Evolutionary conservation across 257 asterid genomes (phyloP).

Genomic region (Orobanche coerulescens): DNA sequence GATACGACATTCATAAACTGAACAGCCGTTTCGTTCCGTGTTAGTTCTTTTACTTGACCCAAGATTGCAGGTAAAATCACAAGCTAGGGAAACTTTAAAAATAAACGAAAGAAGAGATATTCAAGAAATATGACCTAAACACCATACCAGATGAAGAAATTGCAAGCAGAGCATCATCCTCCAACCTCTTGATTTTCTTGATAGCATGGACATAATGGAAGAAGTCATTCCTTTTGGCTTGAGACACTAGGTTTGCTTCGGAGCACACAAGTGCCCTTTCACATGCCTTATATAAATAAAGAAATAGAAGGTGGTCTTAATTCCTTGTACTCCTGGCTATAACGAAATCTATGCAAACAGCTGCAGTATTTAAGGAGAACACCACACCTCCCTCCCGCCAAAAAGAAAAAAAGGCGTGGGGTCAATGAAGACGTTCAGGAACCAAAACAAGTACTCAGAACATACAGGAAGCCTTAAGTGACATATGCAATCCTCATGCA

Average conservation of each 20-base stretch:
- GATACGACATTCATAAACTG: background rate
- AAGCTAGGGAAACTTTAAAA: constrained; percentile 8
- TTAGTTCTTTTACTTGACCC: background rate
- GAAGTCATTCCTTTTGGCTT: constrained; percentile 24
- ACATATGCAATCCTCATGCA: constrained; percentile 1
- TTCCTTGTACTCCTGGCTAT: background rate
- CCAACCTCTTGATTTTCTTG: constrained; percentile 48
- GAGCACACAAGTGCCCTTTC: constrained; percentile 49
- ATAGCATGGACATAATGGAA: constrained; percentile 21
- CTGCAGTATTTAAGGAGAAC: too few species aligned
- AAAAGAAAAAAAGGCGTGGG: background rate
- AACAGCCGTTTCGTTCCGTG: background rate
- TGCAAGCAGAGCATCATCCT: constrained; percentile 38
- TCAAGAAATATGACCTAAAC: constrained; percentile 13
- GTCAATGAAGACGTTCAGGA: background rate
- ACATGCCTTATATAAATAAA: constrained; percentile 48
- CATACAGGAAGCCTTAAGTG: background rate
- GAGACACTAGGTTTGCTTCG: constrained; percentile 16
- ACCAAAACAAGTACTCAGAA: background rate
- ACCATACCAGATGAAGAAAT: constrained; percentile 63
- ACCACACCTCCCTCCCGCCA: too few species aligned
- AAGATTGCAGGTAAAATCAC: background rate
- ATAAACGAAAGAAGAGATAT: constrained; percentile 9
- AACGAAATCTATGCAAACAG: constrained; percentile 1
- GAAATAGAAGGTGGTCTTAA: constrained; percentile 9